A percentile compares a stretch with the other conserved stretches of the same genome.
Evolutionary conservation across 306 rosid species (phyloP).

Genomic region (Quercus parvula): DNA sequence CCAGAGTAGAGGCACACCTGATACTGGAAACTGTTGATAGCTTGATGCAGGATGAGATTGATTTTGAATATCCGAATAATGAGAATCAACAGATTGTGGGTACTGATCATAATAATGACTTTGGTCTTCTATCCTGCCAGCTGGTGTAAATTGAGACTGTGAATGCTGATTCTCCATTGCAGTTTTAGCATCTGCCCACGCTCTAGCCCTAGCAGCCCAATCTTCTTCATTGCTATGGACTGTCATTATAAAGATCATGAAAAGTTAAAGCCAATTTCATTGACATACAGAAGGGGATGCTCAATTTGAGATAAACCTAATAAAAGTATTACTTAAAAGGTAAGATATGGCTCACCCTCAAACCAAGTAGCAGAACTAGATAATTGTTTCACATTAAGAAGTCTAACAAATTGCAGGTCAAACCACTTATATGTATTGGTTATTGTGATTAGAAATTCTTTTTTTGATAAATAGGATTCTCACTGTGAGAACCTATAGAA

Average conservation of each 20-base stretch:
- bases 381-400: neutral
- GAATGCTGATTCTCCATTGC: slow-evolving; percentile 74
- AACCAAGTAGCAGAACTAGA: neutral
- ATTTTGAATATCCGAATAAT: slow-evolving; percentile 51
- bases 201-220: slow-evolving; percentile 97
- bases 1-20: slow-evolving; percentile 45
- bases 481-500: neutral
- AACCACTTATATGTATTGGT: slow-evolving; percentile 3
- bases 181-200: slow-evolving; percentile 90
- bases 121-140: slow-evolving; percentile 70
- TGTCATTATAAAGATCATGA: slow-evolving; percentile 7
- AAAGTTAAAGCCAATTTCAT: neutral
- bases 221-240: slow-evolving; percentile 71
- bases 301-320: neutral
- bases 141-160: slow-evolving; percentile 59
- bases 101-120: slow-evolving; percentile 68
- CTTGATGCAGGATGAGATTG: slow-evolving; percentile 57
- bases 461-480: neutral
- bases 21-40: slow-evolving; percentile 67
- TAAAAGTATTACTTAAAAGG: neutral
- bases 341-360: neutral
- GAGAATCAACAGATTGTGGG: slow-evolving; percentile 49
- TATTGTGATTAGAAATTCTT: neutral
- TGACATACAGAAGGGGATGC: neutral
- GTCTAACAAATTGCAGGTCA: slow-evolving; percentile 4